Evolutionary conservation across 2,329 filamentous ascomycete genomes (phyloP).

Genomic region (Calonectria hongkongensis): DNA sequence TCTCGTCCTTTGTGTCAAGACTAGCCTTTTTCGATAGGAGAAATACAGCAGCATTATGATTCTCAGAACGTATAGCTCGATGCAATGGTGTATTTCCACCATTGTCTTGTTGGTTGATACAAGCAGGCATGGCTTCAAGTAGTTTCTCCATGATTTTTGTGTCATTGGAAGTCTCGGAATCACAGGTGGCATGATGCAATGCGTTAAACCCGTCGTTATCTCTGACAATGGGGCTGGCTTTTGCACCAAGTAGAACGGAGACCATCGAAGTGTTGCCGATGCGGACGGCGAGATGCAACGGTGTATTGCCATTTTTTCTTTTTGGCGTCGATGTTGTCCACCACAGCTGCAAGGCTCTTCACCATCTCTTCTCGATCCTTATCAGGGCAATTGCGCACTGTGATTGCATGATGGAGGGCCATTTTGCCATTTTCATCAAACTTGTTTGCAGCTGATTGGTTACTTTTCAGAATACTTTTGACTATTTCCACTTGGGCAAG

Average conservation of each 20-base stretch:
- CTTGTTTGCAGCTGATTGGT: neutral
- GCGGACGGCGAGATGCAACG: too few species aligned
- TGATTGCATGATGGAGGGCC: neutral
- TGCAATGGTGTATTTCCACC: neutral
- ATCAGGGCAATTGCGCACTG: neutral
- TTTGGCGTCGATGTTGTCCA: neutral
- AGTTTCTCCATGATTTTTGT: neutral
- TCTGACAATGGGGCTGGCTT: neutral
- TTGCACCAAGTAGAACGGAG: neutral
- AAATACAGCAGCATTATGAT: neutral
- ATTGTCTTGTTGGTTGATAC: neutral
- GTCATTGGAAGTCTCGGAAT: neutral
- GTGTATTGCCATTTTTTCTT: neutral
- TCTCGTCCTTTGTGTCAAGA: neutral
- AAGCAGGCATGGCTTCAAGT: neutral
- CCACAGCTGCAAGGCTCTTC: neutral
- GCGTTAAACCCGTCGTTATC: neutral
- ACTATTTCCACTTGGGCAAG: neutral
- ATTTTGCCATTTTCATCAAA: neutral
- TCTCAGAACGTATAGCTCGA: neutral
- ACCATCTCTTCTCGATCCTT: neutral
- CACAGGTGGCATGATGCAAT: neutral
- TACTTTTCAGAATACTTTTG: neutral
- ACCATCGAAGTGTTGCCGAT: neutral
- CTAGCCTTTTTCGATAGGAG: neutral